Evolutionary conservation across 2,329 filamentous ascomycete genomes (phyloP), one percentile per base, ranked within the genome.

Genomic region (Pleurostoma richardsiae): DNA sequence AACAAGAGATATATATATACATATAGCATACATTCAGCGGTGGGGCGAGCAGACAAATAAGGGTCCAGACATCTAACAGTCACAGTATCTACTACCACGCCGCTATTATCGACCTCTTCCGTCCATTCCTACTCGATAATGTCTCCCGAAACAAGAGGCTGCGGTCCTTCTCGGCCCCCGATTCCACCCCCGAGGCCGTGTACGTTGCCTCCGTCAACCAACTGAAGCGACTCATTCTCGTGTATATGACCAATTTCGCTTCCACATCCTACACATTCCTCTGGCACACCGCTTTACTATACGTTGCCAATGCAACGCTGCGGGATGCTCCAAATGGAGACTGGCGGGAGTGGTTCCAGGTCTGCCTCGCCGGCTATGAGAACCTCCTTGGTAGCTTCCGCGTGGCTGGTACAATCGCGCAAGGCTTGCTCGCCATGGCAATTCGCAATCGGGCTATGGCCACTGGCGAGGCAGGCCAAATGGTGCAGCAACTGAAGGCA

Each of bases 231-330:
- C 39, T 53, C n/a, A 26, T 48, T 11, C 41, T 48, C 31, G 30
- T 46, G 19, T 53, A 52, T 27, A 38, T 46, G 4, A 33, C 27
- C 30, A 28, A 11, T 41, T 39, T 43, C n/a, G 29, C 41, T 8
- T 10, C 29, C 27, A 19, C 49, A 10, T 51, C 41, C 38, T 41
- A 47, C 10, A 47, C 50, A 10, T 47, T 47, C 4, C 30, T 53
- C 8, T 56, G 54, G 54, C 51, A 56, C 30, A 52, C 49, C 29
- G 51, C 49, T 10, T 46, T 56, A 29, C 28, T 56, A 33, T 56
- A 56, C 40, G 40, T 56, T 39, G 48, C 54, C 7, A 56, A 56
- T 31, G 54, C 52, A 19, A 55, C 55, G 52, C 52, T 55, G 19
- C 47, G 46, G 7, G 11, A 10, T 28, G 19, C 11, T 28, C n/a